Conservation (phyloP, 495 filamentous ascomycete species). For the Xylaria acuta region DNA sequence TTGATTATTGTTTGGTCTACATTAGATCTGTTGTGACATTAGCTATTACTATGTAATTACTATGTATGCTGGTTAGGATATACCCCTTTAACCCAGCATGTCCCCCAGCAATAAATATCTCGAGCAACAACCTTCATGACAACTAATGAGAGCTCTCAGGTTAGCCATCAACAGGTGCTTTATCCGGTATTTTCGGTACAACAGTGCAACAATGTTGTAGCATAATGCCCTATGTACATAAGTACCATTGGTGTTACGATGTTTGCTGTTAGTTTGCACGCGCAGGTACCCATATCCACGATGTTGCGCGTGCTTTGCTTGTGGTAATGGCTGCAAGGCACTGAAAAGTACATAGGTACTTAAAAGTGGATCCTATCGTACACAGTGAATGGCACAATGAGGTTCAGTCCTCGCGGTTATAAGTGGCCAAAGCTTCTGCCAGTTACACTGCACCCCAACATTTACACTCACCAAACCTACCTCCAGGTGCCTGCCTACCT, state of each 20-base stretch:
- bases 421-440: no score
- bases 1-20: neutral
- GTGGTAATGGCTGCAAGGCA: neutral
- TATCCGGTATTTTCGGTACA: neutral
- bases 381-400: no score
- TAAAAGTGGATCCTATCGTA: neutral
- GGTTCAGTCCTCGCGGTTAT: no score
- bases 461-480: no score
- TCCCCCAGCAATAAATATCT: neutral
- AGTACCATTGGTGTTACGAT: neutral
- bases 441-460: no score
- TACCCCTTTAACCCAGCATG: neutral
- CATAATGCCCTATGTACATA: neutral
- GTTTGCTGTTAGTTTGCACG: neutral
- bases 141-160: neutral
- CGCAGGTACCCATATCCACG: neutral
- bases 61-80: neutral
- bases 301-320: neutral
- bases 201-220: neutral
- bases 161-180: neutral
- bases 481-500: no score
- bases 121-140: neutral
- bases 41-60: neutral
- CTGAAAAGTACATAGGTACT: neutral
- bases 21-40: neutral